Base-by-base conservation (phyloP, 2,329 filamentous ascomycete species). In the Alternaria burnsii region DNA sequence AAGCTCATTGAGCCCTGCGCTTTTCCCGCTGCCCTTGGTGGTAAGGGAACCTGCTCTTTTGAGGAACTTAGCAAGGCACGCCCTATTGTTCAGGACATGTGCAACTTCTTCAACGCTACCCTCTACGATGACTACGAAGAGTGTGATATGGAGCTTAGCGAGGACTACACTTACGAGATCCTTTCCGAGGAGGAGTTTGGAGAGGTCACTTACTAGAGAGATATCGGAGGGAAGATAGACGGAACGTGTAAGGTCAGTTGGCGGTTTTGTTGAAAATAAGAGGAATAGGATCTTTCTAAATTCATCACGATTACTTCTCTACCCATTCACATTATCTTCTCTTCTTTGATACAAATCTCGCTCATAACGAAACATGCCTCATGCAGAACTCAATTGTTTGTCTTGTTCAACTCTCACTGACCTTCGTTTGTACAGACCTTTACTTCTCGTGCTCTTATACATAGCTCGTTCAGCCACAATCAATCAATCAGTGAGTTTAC, bases 31-130 rank as follows among this genome's bases (percentile, higher is more conserved):
- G 18, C 46, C 3, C 20, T 59, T 1, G 59, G 58, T 9, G 66
- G 64, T 38, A 47, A 51, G 26, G 65, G 66, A 11, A 64, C 57
- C 18, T 72, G 55, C 47, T 67, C 55, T 4, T 14, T 62, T 12
- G 56, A 44, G 9, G 65, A 69, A 16, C 55, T 71, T 5, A 34
- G 26, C 10, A 42, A 54, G 18, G 68, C 66, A 4, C 71, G 67
- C 7, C 64, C 65, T 22, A 51, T 72, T n/a, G 59, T 73, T 8
- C 32, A 48, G 4, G 66, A 72, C 47, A 59, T 70, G 64, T 70
- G 65, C 38, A 73, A 70, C 38, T 72, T 73, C 52, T 69, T 70
- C 53, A 72, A 71, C 22, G 70, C 68, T 1, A 72, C 71, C 24
- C 30, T 70, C 26, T 73, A 72, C 30, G 55, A 58, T 0, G 62